Percentiles rank a stretch among this genome's conserved stretches.
phyloP scores from a whole-genome alignment of 331 rosid species.

The Saraca asoca region DNA sequence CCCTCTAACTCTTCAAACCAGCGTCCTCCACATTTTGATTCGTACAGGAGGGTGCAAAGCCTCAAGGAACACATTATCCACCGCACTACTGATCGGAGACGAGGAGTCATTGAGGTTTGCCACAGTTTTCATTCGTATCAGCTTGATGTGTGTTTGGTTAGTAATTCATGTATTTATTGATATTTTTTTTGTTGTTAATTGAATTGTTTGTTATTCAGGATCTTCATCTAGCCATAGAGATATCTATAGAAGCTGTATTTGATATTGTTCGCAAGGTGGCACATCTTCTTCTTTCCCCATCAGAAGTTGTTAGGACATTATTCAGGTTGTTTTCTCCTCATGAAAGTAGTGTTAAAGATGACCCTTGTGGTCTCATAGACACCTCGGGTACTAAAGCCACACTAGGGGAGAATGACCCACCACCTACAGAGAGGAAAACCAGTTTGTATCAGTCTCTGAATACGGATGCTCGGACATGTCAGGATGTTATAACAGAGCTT shows the following conservation, averaged over 20 bases:
- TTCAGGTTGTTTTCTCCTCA: conserved; percentile 44
- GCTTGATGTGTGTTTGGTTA: conserved; percentile 14
- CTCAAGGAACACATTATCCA: conserved; percentile 73
- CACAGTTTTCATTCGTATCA: not conserved
- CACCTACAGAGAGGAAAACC: conserved; percentile 45
- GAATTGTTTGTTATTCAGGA: conserved; percentile 57
- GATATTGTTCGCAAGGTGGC: conserved; percentile 71
- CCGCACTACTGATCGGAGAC: conserved; percentile 82
- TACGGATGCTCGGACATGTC: conserved; percentile 93
- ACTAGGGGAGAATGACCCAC: conserved; percentile 54
- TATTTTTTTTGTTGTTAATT: conserved; percentile 24
- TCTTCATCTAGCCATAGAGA: conserved; percentile 82
- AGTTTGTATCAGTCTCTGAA: conserved; percentile 64
- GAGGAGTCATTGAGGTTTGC: conserved; percentile 89
- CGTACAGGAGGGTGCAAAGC: conserved; percentile 52
- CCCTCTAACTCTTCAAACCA: conserved; percentile 37
- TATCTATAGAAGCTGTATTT: conserved; percentile 74
- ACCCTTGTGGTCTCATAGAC: conserved; percentile 32
- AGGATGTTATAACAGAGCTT: conserved; percentile 92
- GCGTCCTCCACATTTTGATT: conserved; percentile 33
- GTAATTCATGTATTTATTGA: conserved; percentile 1
- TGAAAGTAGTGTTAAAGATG: conserved; percentile 30
- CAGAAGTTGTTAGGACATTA: conserved; percentile 51
- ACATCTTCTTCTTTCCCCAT: conserved; percentile 80
- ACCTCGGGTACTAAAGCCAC: conserved; percentile 46